Evolutionary conservation across 2,329 filamentous ascomycete species (phyloP).

Genomic region (Cordyceps sp.): DNA sequence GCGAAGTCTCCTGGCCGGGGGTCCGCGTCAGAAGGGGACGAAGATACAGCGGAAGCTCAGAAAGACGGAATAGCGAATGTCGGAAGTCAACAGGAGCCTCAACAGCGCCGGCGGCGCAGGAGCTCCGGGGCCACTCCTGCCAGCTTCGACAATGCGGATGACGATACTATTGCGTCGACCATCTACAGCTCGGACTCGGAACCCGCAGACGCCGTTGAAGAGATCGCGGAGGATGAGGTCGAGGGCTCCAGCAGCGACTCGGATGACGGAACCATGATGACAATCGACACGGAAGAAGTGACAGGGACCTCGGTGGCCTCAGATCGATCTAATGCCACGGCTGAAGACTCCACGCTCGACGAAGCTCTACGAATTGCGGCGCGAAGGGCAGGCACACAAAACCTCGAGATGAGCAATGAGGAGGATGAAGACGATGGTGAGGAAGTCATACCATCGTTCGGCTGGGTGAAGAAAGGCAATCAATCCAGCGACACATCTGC

Average conservation of each 20-base stretch:
- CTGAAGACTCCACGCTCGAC: conserved; percentile 54
- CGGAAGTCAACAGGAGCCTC: conserved; percentile 43
- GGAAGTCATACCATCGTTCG: conserved; percentile 60
- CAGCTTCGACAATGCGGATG: conserved; percentile 48
- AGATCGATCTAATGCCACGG: conserved; percentile 40
- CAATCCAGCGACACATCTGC: conserved; percentile 13
- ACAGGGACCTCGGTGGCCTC: conserved; percentile 53
- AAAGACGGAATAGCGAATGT: conserved; percentile 41
- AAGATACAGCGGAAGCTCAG: conserved; percentile 41
- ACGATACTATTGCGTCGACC: conserved; percentile 58
- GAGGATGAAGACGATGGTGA: conserved; percentile 45
- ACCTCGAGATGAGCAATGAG: conserved; percentile 33
- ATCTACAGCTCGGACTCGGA: conserved; percentile 57
- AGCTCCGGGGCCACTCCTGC: conserved; percentile 51
- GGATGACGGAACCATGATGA: conserved; percentile 67
- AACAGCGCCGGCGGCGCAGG: conserved; percentile 40
- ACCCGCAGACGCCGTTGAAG: conserved; percentile 34
- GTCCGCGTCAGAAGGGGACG: conserved; percentile 23
- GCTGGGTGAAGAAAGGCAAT: conserved; percentile 47
- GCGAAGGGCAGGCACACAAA: conserved; percentile 56
- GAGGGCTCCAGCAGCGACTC: conserved; percentile 38
- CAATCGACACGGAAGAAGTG: conserved; percentile 62
- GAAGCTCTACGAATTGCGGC: conserved; percentile 63
- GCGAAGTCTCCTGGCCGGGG: conserved; percentile 9
- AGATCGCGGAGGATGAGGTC: conserved; percentile 35